Conservation (phyloP, 1,284 basidiomycete genomes). For the Marasmius sp. region DNA sequence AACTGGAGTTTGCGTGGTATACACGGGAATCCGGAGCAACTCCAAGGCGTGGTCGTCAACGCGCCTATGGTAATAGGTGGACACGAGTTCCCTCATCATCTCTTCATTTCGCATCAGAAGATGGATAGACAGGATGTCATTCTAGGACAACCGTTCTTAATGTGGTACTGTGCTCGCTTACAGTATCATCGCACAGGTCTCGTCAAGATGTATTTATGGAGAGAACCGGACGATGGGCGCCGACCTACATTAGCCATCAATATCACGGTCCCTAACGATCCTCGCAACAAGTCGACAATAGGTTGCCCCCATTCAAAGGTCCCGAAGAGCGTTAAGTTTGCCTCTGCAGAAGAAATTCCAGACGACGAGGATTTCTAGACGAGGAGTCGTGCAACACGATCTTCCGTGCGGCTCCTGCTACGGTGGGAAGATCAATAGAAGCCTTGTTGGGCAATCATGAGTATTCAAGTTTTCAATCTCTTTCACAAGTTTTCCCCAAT, state of each 20-base stretch:
- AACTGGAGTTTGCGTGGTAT: constrained; percentile 4
- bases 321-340: no score
- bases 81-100: constrained; percentile 28
- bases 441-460: constrained; percentile 13
- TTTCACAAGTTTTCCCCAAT: constrained; percentile 14
- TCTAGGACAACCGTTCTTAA: constrained; percentile 30
- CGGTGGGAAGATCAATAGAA: constrained; percentile 18
- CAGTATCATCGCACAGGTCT: constrained; percentile 16
- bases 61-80: constrained; percentile 18
- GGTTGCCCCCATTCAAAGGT: background rate
- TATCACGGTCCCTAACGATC: constrained; percentile 11
- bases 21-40: constrained; percentile 8
- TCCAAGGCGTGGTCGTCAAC: constrained; percentile 3
- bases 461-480: constrained; percentile 15
- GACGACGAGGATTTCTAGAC: constrained; percentile 16
- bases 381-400: constrained; percentile 8
- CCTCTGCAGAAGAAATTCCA: constrained; percentile 10
- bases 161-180: constrained; percentile 22
- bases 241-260: constrained; percentile 5
- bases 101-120: constrained; percentile 21
- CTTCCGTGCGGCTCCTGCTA: constrained; percentile 12
- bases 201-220: constrained; percentile 21
- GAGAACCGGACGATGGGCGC: constrained; percentile 8
- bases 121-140: constrained; percentile 22
- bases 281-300: constrained; percentile 7